Conservation (phyloP, 2,329 filamentous ascomycete species). For the Graphilbum ipis-grandicollis region DNA sequence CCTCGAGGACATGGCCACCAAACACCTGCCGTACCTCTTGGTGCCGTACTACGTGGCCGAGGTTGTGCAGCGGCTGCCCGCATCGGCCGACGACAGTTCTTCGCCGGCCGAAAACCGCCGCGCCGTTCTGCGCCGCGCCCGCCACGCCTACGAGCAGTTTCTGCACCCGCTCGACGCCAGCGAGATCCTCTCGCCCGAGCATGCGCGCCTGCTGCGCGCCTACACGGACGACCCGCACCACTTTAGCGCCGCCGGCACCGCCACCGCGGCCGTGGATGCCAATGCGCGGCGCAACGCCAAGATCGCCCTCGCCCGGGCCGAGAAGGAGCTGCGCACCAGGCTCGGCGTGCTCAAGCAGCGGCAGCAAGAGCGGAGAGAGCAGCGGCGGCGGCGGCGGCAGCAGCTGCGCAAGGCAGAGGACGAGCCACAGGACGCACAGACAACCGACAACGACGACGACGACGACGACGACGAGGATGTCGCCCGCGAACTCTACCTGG, state of each 20-base stretch:
- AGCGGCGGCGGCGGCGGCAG: conserved; percentile 1
- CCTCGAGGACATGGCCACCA: conserved; percentile 70
- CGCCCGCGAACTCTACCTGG: conserved; percentile 62
- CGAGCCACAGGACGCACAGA: neutral
- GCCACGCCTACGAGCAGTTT: conserved; percentile 61
- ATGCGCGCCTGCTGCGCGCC: conserved; percentile 52
- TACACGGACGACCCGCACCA: conserved; percentile 55
- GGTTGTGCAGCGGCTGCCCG: conserved; percentile 49
- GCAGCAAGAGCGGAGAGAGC: conserved; percentile 12
- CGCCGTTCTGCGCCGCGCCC: conserved; percentile 41
- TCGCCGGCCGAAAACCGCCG: conserved; percentile 45
- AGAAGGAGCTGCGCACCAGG: conserved; percentile 70
- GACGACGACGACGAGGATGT: conserved; percentile 61
- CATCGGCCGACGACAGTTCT: conserved; percentile 9
- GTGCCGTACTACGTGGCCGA: conserved; percentile 67
- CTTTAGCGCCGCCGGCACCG: conserved; percentile 51
- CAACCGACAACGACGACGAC: conserved; percentile 10
- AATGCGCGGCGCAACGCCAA: conserved; percentile 63
- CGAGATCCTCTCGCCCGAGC: conserved; percentile 44
- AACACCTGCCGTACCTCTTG: conserved; percentile 72
- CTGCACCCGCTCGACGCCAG: conserved; percentile 65
- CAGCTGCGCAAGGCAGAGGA: conserved; percentile 9
- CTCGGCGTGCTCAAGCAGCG: conserved; percentile 41
- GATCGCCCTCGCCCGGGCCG: conserved; percentile 67
- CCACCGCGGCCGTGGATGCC: conserved; percentile 23